phyloP scores from a whole-genome alignment of 768 basidiomycete species.

The Lentinula aciculospora region DNA sequence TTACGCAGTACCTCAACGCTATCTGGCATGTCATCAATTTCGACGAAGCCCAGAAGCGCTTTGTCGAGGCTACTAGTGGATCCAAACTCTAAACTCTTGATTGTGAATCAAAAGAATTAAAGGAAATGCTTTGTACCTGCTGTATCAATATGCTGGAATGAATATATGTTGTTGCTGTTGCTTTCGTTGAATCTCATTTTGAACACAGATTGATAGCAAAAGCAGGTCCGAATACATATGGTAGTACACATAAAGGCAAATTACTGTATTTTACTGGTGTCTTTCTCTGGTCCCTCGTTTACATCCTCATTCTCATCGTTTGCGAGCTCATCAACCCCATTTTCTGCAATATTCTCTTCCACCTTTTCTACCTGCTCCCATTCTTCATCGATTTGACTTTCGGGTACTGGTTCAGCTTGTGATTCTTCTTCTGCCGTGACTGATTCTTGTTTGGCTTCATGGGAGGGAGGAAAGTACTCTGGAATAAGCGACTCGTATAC shows the following conservation, averaged over 20 bases:
- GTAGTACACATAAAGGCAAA: too few relatives aligned
- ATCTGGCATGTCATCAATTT: conserved; percentile 72
- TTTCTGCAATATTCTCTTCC: not conserved
- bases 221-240: too few relatives aligned
- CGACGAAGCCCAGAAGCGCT: conserved; percentile 72
- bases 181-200: not conserved
- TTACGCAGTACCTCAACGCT: conserved; percentile 59
- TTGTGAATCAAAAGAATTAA: not conserved
- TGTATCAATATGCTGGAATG: conserved; percentile 1
- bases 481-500: conserved; percentile 49
- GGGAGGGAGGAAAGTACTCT: conserved; percentile 49
- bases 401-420: not conserved
- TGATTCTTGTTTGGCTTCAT: not conserved
- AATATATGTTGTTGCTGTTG: not conserved
- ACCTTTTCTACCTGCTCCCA: conserved; percentile 1
- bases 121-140: not conserved
- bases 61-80: conserved; percentile 29
- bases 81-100: conserved; percentile 7
- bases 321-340: not conserved
- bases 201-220: too few relatives aligned
- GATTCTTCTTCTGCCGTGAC: not conserved
- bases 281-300: not conserved
- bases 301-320: not conserved
- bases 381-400: not conserved
- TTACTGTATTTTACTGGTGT: too few relatives aligned